Evolutionary conservation across 1,284 basidiomycete genomes (phyloP).

Genomic region (Leccinum pachyderme): DNA sequence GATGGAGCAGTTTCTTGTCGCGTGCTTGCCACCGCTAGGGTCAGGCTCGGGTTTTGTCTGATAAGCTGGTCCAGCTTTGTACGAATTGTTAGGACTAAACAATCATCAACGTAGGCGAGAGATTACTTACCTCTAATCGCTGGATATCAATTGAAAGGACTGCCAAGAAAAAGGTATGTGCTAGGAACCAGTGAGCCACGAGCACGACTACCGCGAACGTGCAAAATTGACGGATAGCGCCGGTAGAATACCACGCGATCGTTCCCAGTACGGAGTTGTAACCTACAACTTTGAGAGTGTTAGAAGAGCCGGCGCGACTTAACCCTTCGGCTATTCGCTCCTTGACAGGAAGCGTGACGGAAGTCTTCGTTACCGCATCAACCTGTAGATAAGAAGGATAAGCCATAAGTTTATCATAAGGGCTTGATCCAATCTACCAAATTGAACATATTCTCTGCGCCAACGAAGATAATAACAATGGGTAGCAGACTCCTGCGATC

Average conservation of each 20-base stretch:
- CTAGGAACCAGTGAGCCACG: constrained; percentile 94
- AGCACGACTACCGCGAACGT: constrained; percentile 92
- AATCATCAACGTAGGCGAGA: constrained; percentile 3
- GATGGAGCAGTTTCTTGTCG: constrained; percentile 31
- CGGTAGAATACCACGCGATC: constrained; percentile 74
- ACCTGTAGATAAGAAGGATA: constrained; percentile 47
- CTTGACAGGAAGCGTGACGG: constrained; percentile 87
- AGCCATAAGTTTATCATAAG: background rate
- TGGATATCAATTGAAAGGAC: constrained; percentile 90
- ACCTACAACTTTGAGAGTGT: constrained; percentile 87
- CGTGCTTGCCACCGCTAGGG: constrained; percentile 36
- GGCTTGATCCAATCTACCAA: constrained; percentile 54
- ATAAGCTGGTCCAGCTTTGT: constrained; percentile 73
- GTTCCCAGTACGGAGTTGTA: constrained; percentile 83
- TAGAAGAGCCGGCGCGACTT: constrained; percentile 84
- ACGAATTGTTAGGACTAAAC: constrained; percentile 15
- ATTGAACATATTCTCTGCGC: constrained; percentile 96
- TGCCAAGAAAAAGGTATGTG: constrained; percentile 90
- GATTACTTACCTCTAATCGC: constrained; percentile 66
- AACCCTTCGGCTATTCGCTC: constrained; percentile 90
- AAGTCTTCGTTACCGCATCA: constrained; percentile 86
- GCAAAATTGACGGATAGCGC: constrained; percentile 91
- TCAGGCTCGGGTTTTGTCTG: constrained; percentile 57
- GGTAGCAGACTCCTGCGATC: constrained; percentile 75
- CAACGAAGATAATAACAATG: constrained; percentile 93